Evolutionary conservation across 108 stramenopile genomes (phyloP), one percentile per base, ranked within the genome.

Genomic region (Discostella pseudostelligera): DNA sequence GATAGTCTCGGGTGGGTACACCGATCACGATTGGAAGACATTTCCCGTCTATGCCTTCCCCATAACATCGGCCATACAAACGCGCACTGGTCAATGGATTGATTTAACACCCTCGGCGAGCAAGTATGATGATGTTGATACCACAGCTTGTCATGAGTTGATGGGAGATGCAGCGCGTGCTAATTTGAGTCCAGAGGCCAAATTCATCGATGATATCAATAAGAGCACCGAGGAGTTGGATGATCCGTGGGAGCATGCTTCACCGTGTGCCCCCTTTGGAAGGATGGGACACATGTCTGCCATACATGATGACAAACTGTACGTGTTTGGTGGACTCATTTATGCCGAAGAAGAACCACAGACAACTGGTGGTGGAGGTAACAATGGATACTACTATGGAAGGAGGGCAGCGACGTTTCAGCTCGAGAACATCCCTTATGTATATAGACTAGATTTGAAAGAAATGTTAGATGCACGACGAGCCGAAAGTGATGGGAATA

Each of bases 11-110:
- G 81, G 81, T 28, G 81, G 81, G 17, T 82, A 70, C 47, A 82
- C 76, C 1, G 78, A 77, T 46, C 69, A 60, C 29, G 81, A 82
- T 35, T 82, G 81, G 81, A 67, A 51, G 22, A 70, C 58, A 6
- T 82, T 82, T 25, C 81, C 81, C n/a, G 81, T 82, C 4, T 82
- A 75, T 43, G 78, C 81, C 3, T 82, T 74, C 46, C 73, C 78
- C 39, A 69, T 82, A 20, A 61, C 78, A 10, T 74, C 51, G n/a
- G 53, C 76, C 46, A 62, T 56, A 14, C 25, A 13, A 3, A 57
- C 65, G 4, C 43, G 32, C 1, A 48, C 47, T 1, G 75, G 70
- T 5, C 20, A 72, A 37, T 81, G 74, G 80, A 66, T 71, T 24
- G 75, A 76, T 35, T 56, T 81, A 22, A 59, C 70, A 12, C 65